Evolutionary conservation across 306 rosid genomes (phyloP).

Genomic region (Fragaria iinumae): DNA sequence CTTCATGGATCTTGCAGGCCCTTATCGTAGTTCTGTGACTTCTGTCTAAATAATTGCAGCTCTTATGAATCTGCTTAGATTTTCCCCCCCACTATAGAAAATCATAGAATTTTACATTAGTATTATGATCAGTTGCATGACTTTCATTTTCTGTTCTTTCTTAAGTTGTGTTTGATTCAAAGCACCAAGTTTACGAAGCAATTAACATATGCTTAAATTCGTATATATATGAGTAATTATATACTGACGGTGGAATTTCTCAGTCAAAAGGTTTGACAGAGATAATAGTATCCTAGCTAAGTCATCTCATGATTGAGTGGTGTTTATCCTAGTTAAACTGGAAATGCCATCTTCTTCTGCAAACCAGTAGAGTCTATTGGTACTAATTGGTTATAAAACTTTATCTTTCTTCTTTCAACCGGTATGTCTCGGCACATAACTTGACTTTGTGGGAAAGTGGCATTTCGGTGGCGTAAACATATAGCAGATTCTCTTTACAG

Average conservation of each 20-base stretch:
- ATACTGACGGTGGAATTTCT: neutral
- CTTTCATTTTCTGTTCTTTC: neutral
- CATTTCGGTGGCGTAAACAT: slow-evolving; percentile 9
- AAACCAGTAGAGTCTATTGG: neutral
- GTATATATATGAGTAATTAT: neutral
- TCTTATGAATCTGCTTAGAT: neutral
- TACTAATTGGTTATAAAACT: neutral
- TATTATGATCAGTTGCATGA: neutral
- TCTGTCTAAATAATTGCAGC: neutral
- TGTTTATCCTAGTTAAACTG: neutral
- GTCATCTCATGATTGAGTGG: neutral
- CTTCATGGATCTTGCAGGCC: slow-evolving; percentile 28
- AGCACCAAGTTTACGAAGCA: neutral
- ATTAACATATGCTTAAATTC: neutral
- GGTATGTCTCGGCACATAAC: neutral
- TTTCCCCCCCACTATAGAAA: neutral
- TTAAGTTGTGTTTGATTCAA: neutral
- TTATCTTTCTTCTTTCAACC: neutral
- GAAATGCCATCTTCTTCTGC: neutral
- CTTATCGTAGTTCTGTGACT: neutral
- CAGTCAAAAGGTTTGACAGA: slow-evolving; percentile 5
- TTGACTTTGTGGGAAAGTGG: slow-evolving; percentile 8
- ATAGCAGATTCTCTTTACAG: slow-evolving; percentile 1
- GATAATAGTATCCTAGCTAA: neutral
- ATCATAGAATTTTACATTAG: neutral